Evolutionary conservation across 1,284 basidiomycete species (phyloP), one percentile per base, ranked within the genome.

Genomic region (Ustilago esculenta): DNA sequence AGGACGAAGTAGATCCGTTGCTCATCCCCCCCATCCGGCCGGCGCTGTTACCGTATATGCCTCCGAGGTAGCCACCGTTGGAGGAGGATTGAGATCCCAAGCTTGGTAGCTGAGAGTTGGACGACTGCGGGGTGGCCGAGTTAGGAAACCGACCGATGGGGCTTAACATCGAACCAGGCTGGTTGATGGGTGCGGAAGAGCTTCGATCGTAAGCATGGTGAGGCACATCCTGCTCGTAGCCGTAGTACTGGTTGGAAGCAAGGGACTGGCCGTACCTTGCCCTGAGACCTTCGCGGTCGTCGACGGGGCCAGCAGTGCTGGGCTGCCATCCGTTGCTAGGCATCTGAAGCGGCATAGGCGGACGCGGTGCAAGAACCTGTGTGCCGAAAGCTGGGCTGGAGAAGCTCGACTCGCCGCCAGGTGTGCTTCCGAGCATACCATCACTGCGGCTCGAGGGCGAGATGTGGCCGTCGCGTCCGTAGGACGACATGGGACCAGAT

Each of bases 301-400:
- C 67, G 17, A 49, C 44, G 23, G 47, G 55, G 39, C 48, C 56
- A 27, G 53, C 8, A 23, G 42, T 33, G 48, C 46, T 64, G 18
- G 49, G 24, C 18, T 51, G 67, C 67, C 67, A 70, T 8, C 21
- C 40, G 24, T 49, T 55, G 44, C 39, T 35, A 20, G 60, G 60
- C 56, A 70, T 70, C 47, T 58, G 56, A 11, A 70, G 56, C 34
- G 67, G 52, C 60, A 65, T 59, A n/a, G 61, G 67, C 3, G 60
- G 47, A 35, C 67, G 60, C 24, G 66, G 42, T 4, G 45, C 32
- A 11, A 65, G 37, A 14, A 43, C 48, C 48, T 70, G 67, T 2
- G 52, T 52, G 40, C 45, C 45, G 11, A 70, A 70, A 8, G 60
- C 67, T 11, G 67, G 67, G 34, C 60, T 65, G 17, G 56, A 65